Base-by-base conservation (phyloP, 805 yeast species). In the Nakazawaea peltata region DNA sequence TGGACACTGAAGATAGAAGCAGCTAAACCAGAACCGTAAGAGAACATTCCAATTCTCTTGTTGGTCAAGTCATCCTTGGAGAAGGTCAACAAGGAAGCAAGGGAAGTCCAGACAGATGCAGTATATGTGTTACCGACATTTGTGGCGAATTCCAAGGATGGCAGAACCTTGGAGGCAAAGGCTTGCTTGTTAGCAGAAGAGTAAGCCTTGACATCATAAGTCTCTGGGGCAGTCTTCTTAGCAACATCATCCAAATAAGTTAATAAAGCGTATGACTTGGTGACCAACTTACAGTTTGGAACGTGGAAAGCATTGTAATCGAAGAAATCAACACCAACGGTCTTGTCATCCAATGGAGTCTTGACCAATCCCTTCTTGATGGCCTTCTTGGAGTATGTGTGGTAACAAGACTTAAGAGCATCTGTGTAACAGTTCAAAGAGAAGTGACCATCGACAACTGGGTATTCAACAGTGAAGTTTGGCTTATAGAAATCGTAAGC, bases 401-500 rank as follows among this genome's bases (percentile, higher is more conserved):
- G 70, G 70, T 92, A 92, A 49, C 94, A 83, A 44, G 74, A 64
- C 67, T 92, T 97, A 40, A 92, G 65, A 19, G 98, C 96, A 61
- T 82, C 81, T 46, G 88, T 86, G 69, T 92, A 92, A 69, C 98
- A 92, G 26, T 85, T 61, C 55, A 92, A 69, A 3, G 97, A 90
- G 67, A 77, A 92, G 63, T 92, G 96, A 48, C 98, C 98, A 57
- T 92, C 97, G 44, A 92, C 98, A 42, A 79, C 82, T 23, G 98
- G 98, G 65, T 92, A 92, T 67, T 92, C 98, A 46, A 84, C 73
- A 44, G 90, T 82, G 70, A 92, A 84, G 63, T 92, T 90, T 44
- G 98, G 97, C 75, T 92, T 90, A 71, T 90, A 92, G 67, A 92
- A 88, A 67, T 92, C 98, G 63, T 92, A 92, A 29, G 92, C 96